Base-by-base conservation (phyloP, 2,329 filamentous ascomycete genomes). In the Byssochlamys sp. region DNA sequence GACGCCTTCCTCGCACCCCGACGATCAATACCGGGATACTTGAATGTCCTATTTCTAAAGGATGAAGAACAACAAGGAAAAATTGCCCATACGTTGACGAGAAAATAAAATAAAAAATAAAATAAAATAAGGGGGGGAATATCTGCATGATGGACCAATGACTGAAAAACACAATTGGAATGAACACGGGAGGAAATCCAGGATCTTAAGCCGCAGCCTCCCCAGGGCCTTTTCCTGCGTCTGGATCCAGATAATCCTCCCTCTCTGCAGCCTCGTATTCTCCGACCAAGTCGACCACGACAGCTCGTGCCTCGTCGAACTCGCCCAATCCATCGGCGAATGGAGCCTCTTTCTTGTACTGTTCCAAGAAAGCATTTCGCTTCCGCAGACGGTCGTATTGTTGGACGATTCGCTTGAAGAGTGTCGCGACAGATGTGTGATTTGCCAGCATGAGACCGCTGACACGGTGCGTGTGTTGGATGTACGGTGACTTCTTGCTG, bases 361-460 rank as follows among this genome's bases (percentile, higher is more conserved):
- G 86, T 66, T 99, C 94, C 68, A 99, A 82, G 74, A 97, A 99
- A 54, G 94, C 94, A 72, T 97, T 97, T 55, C 92, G 88, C 76
- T 97, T 97, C 58, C 94, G 84, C 80, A 99, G 88, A 27, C 89
- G 87, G 67, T 96, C 91, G 75, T 97, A 99, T 70, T 95, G 92
- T 61, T 84, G 83, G 12, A 96, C 83, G 61, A 97, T 96, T 51
- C 92, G 85, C 73, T 95, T 96, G 80, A 99, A 99, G 9, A 99
- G 81, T 26, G 94, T 96, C 52, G 92, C 90, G 65, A 99, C 95
- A 62, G 91, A 95, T 0, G 94, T 99, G 72, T 99, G 94, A 71
- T 99, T 99, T 11, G 94, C 94, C 59, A 99, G 79, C 94, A 99
- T 99, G 58, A 99, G 82, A 1, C 94, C 94, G 63, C 90, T 96